Evolutionary conservation across 2,329 filamentous ascomycete species (phyloP), one percentile per base, ranked within the genome.

Genomic region (Fusarium nygamai): DNA sequence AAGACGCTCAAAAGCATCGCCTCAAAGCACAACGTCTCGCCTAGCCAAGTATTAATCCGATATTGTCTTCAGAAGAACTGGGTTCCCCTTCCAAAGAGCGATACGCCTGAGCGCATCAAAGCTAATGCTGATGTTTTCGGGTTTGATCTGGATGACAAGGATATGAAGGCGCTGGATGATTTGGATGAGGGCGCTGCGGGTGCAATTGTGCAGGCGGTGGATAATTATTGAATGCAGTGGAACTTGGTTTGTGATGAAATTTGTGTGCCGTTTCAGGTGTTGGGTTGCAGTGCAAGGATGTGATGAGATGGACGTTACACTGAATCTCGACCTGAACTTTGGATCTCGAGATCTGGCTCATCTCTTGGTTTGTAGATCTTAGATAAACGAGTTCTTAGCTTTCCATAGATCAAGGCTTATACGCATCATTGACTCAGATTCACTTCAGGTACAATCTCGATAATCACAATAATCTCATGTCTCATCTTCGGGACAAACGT

Each of bases 11-110:
- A 85, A 5, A 80, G 81, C 4, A 83, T 93, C 41, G 88, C 89
- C 1, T 81, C 89, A 72, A 91, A 90, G 78, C 87, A 92, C 80
- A 82, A 81, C 34, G 90, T 88, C 77, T 86, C 87, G 10, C 86
- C 89, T 2, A 88, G 87, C 53, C 91, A 94, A 81, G 84, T 94
- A 3, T 81, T 94, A 73, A 84, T 94, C 24, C 86, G 92, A 65
- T 94, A 91, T 78, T 88, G 88, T 69, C 81, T 94, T 76, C 90
- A 94, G 78, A 93, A 92, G 83, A 87, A 85, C 16, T 92, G 90
- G 88, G 86, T 90, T 22, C 90, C 91, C 11, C 80, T 93, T 68
- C 90, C 91, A 27, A 93, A 93, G 84, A 92, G 90, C 69, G 89
- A 90, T 67, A 89, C 84, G 5, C 85, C 87, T 0, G 87, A 85